Conservation (phyloP, 116 monocot species). For the Papilionanthe hybrid region DNA sequence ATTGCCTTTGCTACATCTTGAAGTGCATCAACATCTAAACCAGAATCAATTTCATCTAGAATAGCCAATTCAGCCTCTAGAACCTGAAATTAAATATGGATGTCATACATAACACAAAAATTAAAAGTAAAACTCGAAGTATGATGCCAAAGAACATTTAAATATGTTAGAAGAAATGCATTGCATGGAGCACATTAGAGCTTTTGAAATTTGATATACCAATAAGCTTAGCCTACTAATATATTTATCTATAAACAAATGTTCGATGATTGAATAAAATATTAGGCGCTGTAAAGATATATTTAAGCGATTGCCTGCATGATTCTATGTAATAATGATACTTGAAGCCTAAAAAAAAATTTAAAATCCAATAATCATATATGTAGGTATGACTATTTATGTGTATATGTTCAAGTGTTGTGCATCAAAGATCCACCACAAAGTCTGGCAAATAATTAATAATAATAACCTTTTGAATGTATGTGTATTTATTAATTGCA, state of each 20-base stretch:
- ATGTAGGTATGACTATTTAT: too few relatives aligned
- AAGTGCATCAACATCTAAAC: constrained; percentile 96
- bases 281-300: background rate
- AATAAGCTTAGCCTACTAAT: background rate
- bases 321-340: too few relatives aligned
- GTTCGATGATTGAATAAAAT: background rate
- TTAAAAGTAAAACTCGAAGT: background rate
- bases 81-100: constrained; percentile 44
- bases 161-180: background rate
- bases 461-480: too few relatives aligned
- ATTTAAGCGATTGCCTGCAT: too few relatives aligned
- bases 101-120: background rate
- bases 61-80: constrained; percentile 89
- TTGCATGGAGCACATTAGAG: background rate
- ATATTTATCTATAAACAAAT: background rate
- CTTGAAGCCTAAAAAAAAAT: too few relatives aligned
- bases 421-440: too few relatives aligned
- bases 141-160: background rate
- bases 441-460: too few relatives aligned
- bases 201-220: background rate
- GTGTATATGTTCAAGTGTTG: too few relatives aligned
- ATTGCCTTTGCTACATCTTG: constrained; percentile 92
- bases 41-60: constrained; percentile 95
- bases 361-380: too few relatives aligned
- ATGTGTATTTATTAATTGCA: too few relatives aligned